These are phyloP conservation scores for Saccharomycopsis capsularis DNA, from an alignment of 805 yeast species.

Conservation along the genomic window DNA sequence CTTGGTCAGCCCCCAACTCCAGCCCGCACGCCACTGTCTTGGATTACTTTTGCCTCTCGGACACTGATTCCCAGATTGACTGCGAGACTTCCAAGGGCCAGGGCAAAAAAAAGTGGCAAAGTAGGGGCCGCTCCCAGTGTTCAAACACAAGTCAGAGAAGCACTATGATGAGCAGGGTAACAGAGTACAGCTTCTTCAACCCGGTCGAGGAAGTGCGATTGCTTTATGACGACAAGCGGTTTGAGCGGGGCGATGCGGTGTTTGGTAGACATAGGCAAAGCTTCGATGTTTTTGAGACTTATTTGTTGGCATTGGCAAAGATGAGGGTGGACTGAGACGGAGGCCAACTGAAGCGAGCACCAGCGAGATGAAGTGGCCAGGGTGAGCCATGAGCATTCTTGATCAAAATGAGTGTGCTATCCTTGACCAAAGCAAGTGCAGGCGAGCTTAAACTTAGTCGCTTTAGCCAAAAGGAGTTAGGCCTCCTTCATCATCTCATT, in stretches of 20 bases:
- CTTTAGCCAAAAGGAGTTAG: too few relatives aligned
- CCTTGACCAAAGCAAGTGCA: background rate
- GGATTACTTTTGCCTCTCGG: constrained; percentile 6
- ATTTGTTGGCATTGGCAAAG: constrained; percentile 20
- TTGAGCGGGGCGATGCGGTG: constrained; percentile 18
- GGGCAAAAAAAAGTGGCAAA: background rate
- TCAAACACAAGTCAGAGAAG: constrained; percentile 7
- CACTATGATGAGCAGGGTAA: constrained; percentile 13
- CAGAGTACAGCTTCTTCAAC: constrained; percentile 20
- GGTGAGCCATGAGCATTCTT: background rate
- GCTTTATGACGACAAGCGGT: constrained; percentile 20
- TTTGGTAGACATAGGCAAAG: constrained; percentile 19
- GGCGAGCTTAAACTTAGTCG: too few relatives aligned
- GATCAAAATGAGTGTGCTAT: background rate
- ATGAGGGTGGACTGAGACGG: constrained; percentile 14
- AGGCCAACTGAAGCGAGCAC: too few relatives aligned
- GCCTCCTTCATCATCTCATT: too few relatives aligned
- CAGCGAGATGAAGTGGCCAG: background rate
- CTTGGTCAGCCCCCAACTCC: background rate
- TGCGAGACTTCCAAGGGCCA: constrained; percentile 11
- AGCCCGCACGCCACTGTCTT: constrained; percentile 16
- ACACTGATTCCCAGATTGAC: constrained; percentile 1
- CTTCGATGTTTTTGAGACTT: constrained; percentile 22
- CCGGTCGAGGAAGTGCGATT: constrained; percentile 19
- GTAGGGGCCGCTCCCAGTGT: too few relatives aligned